A percentile compares a stretch with the other conserved stretches of the same genome.
Evolutionary conservation across 441 rosid genomes (phyloP).

Genomic region (Sinapis alba): DNA sequence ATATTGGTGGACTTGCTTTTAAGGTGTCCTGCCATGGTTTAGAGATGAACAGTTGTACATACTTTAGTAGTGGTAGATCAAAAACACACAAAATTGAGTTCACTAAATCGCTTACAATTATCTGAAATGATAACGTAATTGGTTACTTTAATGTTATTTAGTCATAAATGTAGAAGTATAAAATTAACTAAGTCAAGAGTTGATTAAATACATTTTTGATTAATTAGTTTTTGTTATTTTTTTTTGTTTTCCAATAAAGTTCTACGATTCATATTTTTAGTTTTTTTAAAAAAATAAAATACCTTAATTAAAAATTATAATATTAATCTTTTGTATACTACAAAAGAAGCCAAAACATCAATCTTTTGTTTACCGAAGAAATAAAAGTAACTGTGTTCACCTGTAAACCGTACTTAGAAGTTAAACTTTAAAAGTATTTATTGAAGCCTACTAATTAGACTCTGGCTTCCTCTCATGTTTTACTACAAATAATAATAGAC

Average conservation of each 20-base stretch:
- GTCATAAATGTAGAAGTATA: neutral
- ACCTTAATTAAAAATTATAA: neutral
- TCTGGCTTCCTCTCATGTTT: neutral
- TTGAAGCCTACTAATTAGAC: neutral
- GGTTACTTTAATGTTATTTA: neutral
- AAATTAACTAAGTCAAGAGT: neutral
- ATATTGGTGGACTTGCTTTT: conserved; percentile 67
- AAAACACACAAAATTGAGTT: neutral
- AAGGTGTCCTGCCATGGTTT: conserved; percentile 64
- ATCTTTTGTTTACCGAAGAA: neutral
- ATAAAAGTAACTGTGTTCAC: neutral
- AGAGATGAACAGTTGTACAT: neutral
- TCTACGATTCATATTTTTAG: neutral
- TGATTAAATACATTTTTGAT: neutral
- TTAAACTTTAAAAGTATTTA: neutral
- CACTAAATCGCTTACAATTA: neutral
- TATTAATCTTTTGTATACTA: neutral
- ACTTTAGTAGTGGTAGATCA: neutral
- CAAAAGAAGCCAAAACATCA: neutral
- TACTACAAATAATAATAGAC: neutral
- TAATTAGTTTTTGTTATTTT: neutral
- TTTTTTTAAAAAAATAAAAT: neutral
- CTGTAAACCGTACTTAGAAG: neutral
- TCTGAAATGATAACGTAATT: neutral
- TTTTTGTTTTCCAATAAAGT: neutral